These are phyloP conservation scores for Penicillium sp. DNA, from an alignment of 2,329 filamentous ascomycete genomes.

Conservation along the genomic window DNA sequence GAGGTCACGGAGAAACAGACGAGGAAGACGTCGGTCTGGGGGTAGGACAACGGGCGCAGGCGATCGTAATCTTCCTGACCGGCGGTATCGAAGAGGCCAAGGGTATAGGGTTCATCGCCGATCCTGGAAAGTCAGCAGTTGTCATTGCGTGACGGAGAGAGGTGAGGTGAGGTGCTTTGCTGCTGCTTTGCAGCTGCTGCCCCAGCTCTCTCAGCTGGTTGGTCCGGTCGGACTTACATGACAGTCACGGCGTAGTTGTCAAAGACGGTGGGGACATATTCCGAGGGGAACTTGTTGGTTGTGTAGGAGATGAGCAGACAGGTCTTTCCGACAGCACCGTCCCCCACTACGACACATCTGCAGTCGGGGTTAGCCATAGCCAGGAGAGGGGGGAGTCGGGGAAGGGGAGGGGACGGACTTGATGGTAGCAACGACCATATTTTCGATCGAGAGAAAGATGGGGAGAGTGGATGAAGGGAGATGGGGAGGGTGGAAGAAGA, in stretches of 20 bases:
- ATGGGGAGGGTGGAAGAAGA: slow-evolving; percentile 11
- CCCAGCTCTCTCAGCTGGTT: background rate
- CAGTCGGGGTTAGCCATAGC: slow-evolving; percentile 25
- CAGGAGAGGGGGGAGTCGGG: slow-evolving; percentile 7
- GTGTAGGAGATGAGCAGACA: slow-evolving; percentile 99
- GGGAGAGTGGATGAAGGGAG: slow-evolving; percentile 10
- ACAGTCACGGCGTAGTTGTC: slow-evolving; percentile 99
- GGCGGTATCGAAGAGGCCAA: slow-evolving; percentile 96
- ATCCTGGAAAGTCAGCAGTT: slow-evolving; percentile 66
- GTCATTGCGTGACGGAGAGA: background rate
- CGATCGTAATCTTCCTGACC: slow-evolving; percentile 99
- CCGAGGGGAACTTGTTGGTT: slow-evolving; percentile 98
- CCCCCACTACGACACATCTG: slow-evolving; percentile 98
- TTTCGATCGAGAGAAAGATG: slow-evolving; percentile 26
- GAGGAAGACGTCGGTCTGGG: slow-evolving; percentile 97
- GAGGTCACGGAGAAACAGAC: slow-evolving; percentile 99
- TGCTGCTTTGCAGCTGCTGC: background rate
- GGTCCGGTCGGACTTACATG: slow-evolving; percentile 72
- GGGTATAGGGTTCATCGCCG: slow-evolving; percentile 95
- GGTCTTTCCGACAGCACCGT: slow-evolving; percentile 99
- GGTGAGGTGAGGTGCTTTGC: background rate
- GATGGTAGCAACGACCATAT: slow-evolving; percentile 66
- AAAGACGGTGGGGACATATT: slow-evolving; percentile 99
- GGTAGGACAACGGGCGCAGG: slow-evolving; percentile 93
- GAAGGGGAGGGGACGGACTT: slow-evolving; percentile 53